Percentiles rank a stretch among this genome's conserved stretches.
Conservation (phyloP, 345 rosid species). For the Populus davidiana region DNA sequence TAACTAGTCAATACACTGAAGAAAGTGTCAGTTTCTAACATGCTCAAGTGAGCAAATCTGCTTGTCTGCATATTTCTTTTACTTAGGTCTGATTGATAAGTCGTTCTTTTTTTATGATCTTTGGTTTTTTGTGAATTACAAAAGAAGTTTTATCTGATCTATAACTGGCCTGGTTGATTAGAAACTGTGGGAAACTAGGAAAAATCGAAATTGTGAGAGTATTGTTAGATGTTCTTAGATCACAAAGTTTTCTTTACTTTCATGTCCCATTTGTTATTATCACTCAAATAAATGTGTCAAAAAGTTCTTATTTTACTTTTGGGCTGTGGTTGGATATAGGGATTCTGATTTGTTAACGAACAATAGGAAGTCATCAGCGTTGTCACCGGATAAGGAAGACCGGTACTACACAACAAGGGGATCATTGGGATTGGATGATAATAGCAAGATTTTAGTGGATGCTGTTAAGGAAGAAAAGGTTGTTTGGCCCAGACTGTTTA, state of each 20-base stretch:
- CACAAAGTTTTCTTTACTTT: not conserved
- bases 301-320: not conserved
- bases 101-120: not conserved
- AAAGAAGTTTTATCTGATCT: not conserved
- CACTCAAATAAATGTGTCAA: not conserved
- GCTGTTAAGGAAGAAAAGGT: constrained; percentile 58
- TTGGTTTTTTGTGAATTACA: not conserved
- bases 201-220: not conserved
- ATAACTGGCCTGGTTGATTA: not conserved
- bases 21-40: not conserved
- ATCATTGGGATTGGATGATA: constrained; percentile 64
- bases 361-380: constrained; percentile 42
- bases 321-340: constrained; percentile 32
- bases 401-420: constrained; percentile 79
- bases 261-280: not conserved
- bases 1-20: not conserved
- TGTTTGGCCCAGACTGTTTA: constrained; percentile 76
- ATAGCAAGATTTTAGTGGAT: constrained; percentile 50
- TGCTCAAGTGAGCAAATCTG: not conserved
- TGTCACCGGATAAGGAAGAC: constrained; percentile 76
- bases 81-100: not conserved
- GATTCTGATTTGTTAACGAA: constrained; percentile 43
- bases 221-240: not conserved
- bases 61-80: not conserved
- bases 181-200: not conserved